Evolutionary conservation across 2,329 filamentous ascomycete species (phyloP), one percentile per base, ranked within the genome.

Genomic region (Aspergillus ustus): DNA sequence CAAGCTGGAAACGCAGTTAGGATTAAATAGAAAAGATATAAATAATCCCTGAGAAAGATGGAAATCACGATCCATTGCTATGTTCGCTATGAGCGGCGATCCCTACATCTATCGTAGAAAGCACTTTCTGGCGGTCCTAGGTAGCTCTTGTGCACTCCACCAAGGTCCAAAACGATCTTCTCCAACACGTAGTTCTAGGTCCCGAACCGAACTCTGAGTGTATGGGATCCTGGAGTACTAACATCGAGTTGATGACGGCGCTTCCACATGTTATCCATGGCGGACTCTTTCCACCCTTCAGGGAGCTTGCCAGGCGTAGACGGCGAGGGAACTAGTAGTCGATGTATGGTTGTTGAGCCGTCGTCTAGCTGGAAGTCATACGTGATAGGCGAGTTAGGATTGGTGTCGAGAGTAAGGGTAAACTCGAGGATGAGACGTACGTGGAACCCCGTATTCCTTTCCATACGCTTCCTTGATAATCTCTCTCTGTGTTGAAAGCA

Each of bases 141-240:
- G 66, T 85, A 87, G 52, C 82, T 85, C 17, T 78, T 72, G 57
- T 83, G 73, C 2, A 86, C 80, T 6, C 85, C 85, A 1, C 85
- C 85, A 25, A 87, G 67, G 65, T 87, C 78, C 7, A 87, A 66
- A 1, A 87, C 77, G 43, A 87, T 73, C 77, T 86, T 87, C 70
- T 87, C 83, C 44, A 87, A 76, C 5, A 85, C 69, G 1, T 87
- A 75, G 29, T 83, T 83, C 0, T 84, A 82, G 68, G 85, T 76
- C 25, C 86, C 72, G 7, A 80, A 77, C 83, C 83, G 84, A 44
- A 87, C 69, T 2, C 81, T 77, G 50, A 86, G 71, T 25, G 76
- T 84, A 61, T 86, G 57, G 48, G 43, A 5, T 77, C 77, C 50
- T 66, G 67, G 3, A 34, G 31, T 74, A 64, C 5, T 82, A 77